A percentile compares a stretch with the other conserved stretches of the same genome.
Evolutionary conservation across 768 basidiomycete species (phyloP).

Genomic region (Psilocybe subaeruginosa): DNA sequence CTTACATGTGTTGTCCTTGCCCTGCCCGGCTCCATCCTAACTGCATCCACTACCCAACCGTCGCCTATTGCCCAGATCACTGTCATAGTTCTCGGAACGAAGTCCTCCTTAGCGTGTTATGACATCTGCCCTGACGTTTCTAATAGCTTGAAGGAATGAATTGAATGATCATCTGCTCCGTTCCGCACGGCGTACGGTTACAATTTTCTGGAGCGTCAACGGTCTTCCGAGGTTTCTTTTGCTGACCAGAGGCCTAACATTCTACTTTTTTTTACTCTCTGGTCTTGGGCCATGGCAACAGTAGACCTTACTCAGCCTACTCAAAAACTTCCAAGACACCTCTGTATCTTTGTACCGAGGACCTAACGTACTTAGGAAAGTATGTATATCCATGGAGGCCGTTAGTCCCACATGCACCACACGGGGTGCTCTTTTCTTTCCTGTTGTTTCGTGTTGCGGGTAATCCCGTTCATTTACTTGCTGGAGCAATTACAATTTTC

Average conservation of each 20-base stretch:
- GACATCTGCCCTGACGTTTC: background rate
- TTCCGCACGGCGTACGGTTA: background rate
- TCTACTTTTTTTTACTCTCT: too few relatives aligned
- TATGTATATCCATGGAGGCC: background rate
- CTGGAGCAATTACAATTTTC: background rate
- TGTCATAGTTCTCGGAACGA: background rate
- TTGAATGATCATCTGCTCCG: background rate
- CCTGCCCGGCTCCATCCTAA: background rate
- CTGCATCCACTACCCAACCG: background rate
- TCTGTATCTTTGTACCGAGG: background rate
- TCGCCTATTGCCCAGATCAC: background rate
- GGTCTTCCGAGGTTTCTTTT: background rate
- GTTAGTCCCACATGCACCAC: background rate
- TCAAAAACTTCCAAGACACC: background rate
- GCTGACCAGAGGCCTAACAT: background rate
- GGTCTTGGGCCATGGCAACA: background rate
- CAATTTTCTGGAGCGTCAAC: background rate
- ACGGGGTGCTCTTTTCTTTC: background rate
- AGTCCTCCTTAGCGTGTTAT: background rate
- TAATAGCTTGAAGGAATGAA: background rate
- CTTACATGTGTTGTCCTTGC: background rate
- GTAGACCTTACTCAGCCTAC: background rate
- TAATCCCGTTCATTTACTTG: background rate
- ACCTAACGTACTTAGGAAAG: background rate
- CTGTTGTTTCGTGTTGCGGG: background rate